These are phyloP conservation scores for Diplodia sapinea DNA, from an alignment of 2,329 filamentous ascomycete genomes.

Conservation along the genomic window DNA sequence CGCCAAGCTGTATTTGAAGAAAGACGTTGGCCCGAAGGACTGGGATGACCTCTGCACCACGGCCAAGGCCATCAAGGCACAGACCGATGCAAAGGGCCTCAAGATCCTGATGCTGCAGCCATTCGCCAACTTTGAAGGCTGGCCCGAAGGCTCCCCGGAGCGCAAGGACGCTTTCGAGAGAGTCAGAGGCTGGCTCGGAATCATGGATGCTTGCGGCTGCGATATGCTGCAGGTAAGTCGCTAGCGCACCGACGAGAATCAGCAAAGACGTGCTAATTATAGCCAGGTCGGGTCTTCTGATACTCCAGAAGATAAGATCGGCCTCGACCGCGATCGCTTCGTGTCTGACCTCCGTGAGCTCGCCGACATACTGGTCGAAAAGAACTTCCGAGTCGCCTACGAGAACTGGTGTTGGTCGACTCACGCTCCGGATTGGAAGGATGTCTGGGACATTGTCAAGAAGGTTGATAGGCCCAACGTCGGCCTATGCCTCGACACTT, in stretches of 20 bases:
- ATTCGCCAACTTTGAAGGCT: conserved; percentile 79
- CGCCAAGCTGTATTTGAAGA: conserved; percentile 58
- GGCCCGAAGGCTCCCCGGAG: conserved; percentile 64
- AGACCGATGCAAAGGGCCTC: conserved; percentile 62
- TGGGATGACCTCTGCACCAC: conserved; percentile 64
- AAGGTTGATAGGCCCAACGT: conserved; percentile 69
- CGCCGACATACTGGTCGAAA: conserved; percentile 64
- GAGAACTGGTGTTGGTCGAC: conserved; percentile 87
- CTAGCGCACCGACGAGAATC: not conserved
- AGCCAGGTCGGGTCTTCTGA: conserved; percentile 67
- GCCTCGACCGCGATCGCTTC: conserved; percentile 56
- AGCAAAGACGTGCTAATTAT: conserved; percentile 2
- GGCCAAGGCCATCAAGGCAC: conserved; percentile 59
- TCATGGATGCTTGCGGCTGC: conserved; percentile 73
- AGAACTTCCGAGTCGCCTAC: conserved; percentile 69
- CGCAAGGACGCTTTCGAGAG: conserved; percentile 67
- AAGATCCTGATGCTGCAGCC: conserved; percentile 75
- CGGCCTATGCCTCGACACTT: conserved; percentile 78
- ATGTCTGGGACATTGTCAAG: conserved; percentile 71
- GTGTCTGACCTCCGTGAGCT: conserved; percentile 68
- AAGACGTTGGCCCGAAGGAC: conserved; percentile 62
- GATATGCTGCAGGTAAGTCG: conserved; percentile 70
- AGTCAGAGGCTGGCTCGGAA: conserved; percentile 69
- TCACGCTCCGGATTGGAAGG: conserved; percentile 69
- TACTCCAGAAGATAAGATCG: conserved; percentile 60